A percentile compares a stretch with the other conserved stretches of the same genome.
Evolutionary conservation across 345 rosid species (phyloP).

Genomic region (Salix purpurea): DNA sequence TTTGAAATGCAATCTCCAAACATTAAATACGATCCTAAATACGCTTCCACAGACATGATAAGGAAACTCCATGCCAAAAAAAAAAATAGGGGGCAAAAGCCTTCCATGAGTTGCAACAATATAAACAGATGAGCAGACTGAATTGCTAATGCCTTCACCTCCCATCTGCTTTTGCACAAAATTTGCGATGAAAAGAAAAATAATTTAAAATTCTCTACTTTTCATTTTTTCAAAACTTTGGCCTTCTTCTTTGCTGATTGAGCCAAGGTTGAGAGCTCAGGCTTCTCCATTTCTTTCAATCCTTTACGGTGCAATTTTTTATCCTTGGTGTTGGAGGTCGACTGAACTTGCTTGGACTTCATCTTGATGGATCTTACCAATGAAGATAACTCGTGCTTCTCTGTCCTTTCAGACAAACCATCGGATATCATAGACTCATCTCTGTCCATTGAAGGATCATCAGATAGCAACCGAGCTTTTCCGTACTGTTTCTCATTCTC

Average conservation of each 20-base stretch:
- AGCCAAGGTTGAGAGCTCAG: conserved; percentile 12
- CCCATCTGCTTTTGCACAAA: background rate
- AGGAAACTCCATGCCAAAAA: too few species aligned
- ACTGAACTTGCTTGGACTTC: conserved; percentile 53
- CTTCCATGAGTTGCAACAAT: too few species aligned
- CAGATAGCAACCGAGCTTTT: conserved; percentile 14
- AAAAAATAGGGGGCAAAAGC: too few species aligned
- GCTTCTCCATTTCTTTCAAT: conserved; percentile 1
- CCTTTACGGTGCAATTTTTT: conserved; percentile 5
- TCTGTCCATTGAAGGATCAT: conserved; percentile 8
- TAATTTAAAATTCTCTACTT: background rate
- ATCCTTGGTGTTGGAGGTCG: conserved; percentile 27
- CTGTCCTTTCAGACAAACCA: conserved; percentile 31
- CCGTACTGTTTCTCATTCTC: conserved; percentile 23
- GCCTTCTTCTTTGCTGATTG: conserved; percentile 30
- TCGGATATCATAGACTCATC: conserved; percentile 18
- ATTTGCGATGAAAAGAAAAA: background rate
- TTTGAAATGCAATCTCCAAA: too few species aligned
- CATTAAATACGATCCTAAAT: too few species aligned
- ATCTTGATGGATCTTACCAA: conserved; percentile 69
- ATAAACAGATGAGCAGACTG: too few species aligned
- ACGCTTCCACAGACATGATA: too few species aligned
- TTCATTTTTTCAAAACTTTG: conserved; percentile 19
- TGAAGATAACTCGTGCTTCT: conserved; percentile 50
- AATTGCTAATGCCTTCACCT: too few species aligned